Evolutionary conservation across 2,329 filamentous ascomycete species (phyloP), one percentile per base, ranked within the genome.

Genomic region (Malbranchea zuffiana): DNA sequence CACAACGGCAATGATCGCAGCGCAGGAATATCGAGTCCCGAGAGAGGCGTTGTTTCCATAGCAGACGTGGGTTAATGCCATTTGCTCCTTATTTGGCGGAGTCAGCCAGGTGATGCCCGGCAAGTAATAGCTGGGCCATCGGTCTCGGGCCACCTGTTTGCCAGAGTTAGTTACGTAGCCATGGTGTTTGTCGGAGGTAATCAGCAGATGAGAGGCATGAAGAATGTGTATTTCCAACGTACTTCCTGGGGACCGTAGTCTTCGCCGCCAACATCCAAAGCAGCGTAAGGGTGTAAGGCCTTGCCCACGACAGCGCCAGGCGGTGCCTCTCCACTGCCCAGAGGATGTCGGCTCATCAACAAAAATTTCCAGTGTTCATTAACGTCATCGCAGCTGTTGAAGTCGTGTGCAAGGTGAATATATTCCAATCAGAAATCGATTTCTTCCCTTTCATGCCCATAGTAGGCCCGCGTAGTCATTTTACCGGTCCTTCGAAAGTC

Each of bases 41-140:
- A 47, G 17, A 0, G 31, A 19, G 7, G 47, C 6, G 10, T 54
- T 20, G 10, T 56, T 53, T 2, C 51, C 50, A 26, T 52, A 50
- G 5, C 33, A 31, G 2, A 53, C 3, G 18, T 50, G 32, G 6
- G 31, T 37, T 5, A 53, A 42, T 1, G 49, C 51, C 41, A 41
- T 37, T 29, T 53, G 35, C 13, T 21, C 2, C 12, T 54, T 40
- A 15, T 37, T 47, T 8, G 43, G 45, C 3, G 39, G 23, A 2
- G 39, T 43, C 11, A 55, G 35, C 52, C 50, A 54, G 7, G 40
- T 50, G 5, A 53, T 45, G 2, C 41, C 39, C 1, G 29, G 33
- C n/a, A 49, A 11, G 4, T 20, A 15, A 6, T 28, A 28, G 15
- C 25, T 20, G 4, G 43, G 42, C 49, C 46, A 52, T 0, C 16